A percentile compares a stretch with the other conserved stretches of the same genome.
Evolutionary conservation across 768 basidiomycete genomes (phyloP).

Genomic region (Leccinum broughii): DNA sequence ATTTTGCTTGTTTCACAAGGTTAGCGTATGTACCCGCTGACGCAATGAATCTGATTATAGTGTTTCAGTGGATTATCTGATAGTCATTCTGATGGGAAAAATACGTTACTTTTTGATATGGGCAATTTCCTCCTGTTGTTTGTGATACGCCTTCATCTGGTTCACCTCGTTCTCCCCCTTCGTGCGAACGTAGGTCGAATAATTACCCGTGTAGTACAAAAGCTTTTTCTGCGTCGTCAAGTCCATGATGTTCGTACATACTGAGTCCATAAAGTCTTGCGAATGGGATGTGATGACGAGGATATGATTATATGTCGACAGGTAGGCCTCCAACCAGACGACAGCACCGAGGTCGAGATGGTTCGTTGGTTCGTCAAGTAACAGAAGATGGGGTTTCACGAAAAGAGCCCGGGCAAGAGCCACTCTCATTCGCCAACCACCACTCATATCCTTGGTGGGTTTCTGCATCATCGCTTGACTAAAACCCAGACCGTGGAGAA

Average conservation of each 20-base stretch:
- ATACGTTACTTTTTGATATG: slow-evolving; percentile 91
- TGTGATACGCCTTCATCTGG: slow-evolving; percentile 98
- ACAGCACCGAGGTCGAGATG: slow-evolving; percentile 97
- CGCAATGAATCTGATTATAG: slow-evolving; percentile 77
- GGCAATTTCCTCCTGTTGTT: slow-evolving; percentile 97
- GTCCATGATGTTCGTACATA: slow-evolving; percentile 99
- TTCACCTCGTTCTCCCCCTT: slow-evolving; percentile 98
- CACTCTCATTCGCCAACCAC: slow-evolving; percentile 99
- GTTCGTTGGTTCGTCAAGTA: slow-evolving; percentile 92
- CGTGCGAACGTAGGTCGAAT: slow-evolving; percentile 95
- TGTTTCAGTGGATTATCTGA: slow-evolving; percentile 11
- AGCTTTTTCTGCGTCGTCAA: slow-evolving; percentile 90
- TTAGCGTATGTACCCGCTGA: slow-evolving; percentile 99
- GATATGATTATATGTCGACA: slow-evolving; percentile 98
- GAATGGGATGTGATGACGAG: slow-evolving; percentile 97
- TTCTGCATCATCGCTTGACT: slow-evolving; percentile 88
- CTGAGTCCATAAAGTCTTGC: slow-evolving; percentile 98
- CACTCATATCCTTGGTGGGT: slow-evolving; percentile 98
- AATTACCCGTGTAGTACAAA: slow-evolving; percentile 94
- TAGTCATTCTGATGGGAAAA: background rate
- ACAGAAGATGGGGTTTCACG: slow-evolving; percentile 91
- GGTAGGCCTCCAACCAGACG: slow-evolving; percentile 98
- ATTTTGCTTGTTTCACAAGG: slow-evolving; percentile 97
- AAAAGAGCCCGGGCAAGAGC: slow-evolving; percentile 95
- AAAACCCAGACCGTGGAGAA: slow-evolving; percentile 98